Base-by-base conservation (phyloP, 2,329 filamentous ascomycete genomes). In the Diplocarpon mali region DNA sequence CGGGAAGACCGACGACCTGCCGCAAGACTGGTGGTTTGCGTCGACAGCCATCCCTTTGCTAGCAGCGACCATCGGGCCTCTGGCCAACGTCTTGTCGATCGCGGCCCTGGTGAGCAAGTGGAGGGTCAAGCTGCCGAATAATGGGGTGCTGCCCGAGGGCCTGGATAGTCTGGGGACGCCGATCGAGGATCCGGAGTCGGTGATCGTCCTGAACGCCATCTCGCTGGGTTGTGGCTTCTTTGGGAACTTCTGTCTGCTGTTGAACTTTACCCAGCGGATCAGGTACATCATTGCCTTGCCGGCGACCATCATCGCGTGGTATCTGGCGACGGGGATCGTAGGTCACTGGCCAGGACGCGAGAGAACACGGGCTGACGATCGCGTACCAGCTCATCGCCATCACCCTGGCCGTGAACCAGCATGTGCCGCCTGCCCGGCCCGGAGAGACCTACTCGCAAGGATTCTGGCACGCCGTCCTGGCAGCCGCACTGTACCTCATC, bases 61-160 rank as follows among this genome's bases (percentile, higher is more conserved):
- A 4, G 79, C 80, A 2, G 81, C 81, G 12, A 78, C 80, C 1
- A 70, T 80, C n/a, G 80, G 78, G 0, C 81, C 81, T 1, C 63
- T 84, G n/a, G 80, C 81, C 3, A 85, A 84, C 56, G 71, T 85
- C 16, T 68, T 81, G 48, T 80, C 76, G 1, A 79, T 85, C 42
- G 78, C 77, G 20, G 80, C 80, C 1, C 63, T 85, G 37, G 78
- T 83, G 2, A 75, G 73, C 14, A 71, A 70, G 10, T 85, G 80
- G 80, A 69, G 76, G 48, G 66, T 69, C 53, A 65, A 63, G 16
- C 54, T 72, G 1, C 64, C 70, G 2, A 67, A 70, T 42, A 58
- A 69, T 35, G 65, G 73, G 32, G 60, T 68, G 38, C 56, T 66
- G 2, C 62, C 64, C 3, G 53, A 61, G 2, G 66, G 71, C 3